Evolutionary conservation across 768 basidiomycete genomes (phyloP).

Genomic region (Trametes elegans): DNA sequence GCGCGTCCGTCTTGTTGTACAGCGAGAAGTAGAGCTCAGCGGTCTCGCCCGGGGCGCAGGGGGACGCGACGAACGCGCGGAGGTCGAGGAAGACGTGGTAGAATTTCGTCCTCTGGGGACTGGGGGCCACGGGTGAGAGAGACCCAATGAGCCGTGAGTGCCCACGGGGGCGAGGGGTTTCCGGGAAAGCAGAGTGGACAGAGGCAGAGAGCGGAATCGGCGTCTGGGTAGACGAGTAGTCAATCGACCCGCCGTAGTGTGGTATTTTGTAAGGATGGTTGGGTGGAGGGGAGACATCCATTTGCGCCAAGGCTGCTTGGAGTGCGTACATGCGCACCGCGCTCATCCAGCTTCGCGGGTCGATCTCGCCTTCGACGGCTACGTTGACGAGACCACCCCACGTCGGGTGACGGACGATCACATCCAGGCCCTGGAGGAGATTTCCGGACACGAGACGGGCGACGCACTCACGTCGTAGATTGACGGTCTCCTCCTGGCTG

Average conservation of each 20-base stretch:
- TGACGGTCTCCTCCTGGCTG: constrained; percentile 80
- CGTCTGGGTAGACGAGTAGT: constrained; percentile 49
- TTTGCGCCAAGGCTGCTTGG: constrained; percentile 81
- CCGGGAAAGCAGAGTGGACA: constrained; percentile 69
- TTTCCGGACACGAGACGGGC: constrained; percentile 85
- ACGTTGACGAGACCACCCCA: constrained; percentile 89
- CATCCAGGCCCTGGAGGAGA: constrained; percentile 86
- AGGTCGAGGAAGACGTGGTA: constrained; percentile 91
- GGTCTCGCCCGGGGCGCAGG: constrained; percentile 87
- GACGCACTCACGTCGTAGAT: constrained; percentile 84
- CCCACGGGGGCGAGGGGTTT: constrained; percentile 39
- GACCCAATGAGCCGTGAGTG: constrained; percentile 34
- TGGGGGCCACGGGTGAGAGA: constrained; percentile 28
- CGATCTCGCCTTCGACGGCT: constrained; percentile 83
- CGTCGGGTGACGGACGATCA: constrained; percentile 93
- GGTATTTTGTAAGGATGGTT: constrained; percentile 36
- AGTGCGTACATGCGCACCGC: constrained; percentile 89
- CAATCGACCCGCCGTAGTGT: constrained; percentile 39
- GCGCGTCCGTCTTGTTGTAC: constrained; percentile 78
- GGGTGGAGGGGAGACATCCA: constrained; percentile 44
- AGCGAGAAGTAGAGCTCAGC: constrained; percentile 93
- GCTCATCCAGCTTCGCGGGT: constrained; percentile 82
- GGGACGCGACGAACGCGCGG: constrained; percentile 88
- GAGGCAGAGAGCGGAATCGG: constrained; percentile 35
- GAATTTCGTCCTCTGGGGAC: constrained; percentile 52